Conservation (phyloP, 768 basidiomycete species). For the Lentinula sp. region DNA sequence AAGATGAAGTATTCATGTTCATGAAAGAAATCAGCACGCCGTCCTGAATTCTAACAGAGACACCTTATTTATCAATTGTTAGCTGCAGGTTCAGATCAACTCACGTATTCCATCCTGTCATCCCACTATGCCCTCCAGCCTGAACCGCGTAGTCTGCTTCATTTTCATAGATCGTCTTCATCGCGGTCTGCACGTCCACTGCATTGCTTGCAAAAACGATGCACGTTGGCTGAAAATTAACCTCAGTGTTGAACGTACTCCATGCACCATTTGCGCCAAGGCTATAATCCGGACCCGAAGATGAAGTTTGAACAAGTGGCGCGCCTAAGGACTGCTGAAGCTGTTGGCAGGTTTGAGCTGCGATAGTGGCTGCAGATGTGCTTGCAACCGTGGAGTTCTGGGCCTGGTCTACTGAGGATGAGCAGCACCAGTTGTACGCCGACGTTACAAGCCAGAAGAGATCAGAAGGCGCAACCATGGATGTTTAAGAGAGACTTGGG, state of each 20-base stretch:
- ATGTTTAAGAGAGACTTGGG: no score
- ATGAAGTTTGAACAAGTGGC: slow-evolving; percentile 16
- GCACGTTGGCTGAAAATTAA: slow-evolving; percentile 12
- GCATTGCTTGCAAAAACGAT: slow-evolving; percentile 24
- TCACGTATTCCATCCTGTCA: slow-evolving; percentile 38
- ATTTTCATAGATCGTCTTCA: slow-evolving; percentile 28
- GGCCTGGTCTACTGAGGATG: neutral
- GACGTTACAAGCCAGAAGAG: no score
- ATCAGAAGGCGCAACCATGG: no score
- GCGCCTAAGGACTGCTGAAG: slow-evolving; percentile 17
- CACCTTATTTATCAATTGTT: neutral
- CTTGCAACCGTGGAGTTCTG: no score
- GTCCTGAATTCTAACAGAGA: slow-evolving; percentile 22
- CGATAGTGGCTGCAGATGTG: neutral
- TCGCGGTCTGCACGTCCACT: slow-evolving; percentile 28
- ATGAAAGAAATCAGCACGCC: slow-evolving; percentile 33
- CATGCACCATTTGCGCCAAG: slow-evolving; percentile 15
- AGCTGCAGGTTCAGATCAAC: slow-evolving; percentile 3
- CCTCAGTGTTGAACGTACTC: slow-evolving; percentile 27
- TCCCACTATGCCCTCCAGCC: slow-evolving; percentile 35
- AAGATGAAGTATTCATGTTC: slow-evolving; percentile 30
- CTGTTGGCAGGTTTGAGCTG: slow-evolving; percentile 13
- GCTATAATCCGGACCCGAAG: slow-evolving; percentile 14
- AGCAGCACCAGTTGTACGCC: no score
- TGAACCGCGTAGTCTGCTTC: slow-evolving; percentile 34